Evolutionary conservation across 2,329 filamentous ascomycete genomes (phyloP).

Genomic region (Xylogone sp.): DNA sequence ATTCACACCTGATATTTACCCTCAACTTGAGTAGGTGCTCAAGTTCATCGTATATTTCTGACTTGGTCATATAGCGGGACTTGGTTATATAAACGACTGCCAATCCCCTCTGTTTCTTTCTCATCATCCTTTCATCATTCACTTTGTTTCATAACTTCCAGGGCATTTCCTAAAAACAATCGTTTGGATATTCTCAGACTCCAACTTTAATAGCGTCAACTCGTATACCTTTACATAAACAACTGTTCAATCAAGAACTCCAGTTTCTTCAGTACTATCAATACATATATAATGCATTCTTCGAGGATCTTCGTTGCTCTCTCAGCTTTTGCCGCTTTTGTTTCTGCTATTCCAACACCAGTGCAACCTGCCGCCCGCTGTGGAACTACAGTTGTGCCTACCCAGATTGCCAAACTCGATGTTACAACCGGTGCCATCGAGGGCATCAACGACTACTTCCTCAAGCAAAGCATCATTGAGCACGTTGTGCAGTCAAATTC

Average conservation of each 20-base stretch:
- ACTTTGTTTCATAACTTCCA: not conserved
- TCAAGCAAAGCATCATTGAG: not conserved
- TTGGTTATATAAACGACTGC: not conserved
- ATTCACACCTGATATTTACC: not conserved
- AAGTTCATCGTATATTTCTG: too few relatives aligned
- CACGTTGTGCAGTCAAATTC: not conserved
- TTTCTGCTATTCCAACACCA: constrained; percentile 13
- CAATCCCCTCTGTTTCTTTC: not conserved
- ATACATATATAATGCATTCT: not conserved
- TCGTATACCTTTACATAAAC: not conserved
- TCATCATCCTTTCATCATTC: not conserved
- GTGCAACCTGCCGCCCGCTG: constrained; percentile 13
- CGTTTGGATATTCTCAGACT: not conserved
- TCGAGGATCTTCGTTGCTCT: not conserved
- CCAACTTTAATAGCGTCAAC: not conserved
- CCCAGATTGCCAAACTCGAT: not conserved
- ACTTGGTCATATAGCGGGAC: not conserved
- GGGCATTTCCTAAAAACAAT: not conserved
- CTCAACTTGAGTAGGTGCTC: not conserved
- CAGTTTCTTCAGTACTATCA: not conserved
- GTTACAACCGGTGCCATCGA: not conserved
- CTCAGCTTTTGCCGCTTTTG: constrained; percentile 8
- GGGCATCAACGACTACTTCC: not conserved
- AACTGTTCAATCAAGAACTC: not conserved
- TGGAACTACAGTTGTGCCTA: constrained; percentile 12